Evolutionary conservation across 257 asterid species (phyloP).

Genomic region (Nicotiana tomentosiformis): DNA sequence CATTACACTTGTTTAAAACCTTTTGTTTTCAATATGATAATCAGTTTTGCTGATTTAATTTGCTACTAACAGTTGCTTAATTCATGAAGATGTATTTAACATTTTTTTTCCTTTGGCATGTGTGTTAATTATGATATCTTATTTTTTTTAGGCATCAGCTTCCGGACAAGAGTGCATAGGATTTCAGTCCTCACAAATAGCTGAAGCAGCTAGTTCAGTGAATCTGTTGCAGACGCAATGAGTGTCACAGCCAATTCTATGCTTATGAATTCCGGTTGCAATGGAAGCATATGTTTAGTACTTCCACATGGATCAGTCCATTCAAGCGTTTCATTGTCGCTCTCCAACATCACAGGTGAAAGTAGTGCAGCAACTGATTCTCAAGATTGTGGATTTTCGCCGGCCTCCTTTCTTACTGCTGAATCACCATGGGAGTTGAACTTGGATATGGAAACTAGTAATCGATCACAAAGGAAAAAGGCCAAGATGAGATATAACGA

Average conservation of each 20-base stretch:
- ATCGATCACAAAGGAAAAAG: conserved; percentile 43
- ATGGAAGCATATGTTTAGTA: conserved; percentile 28
- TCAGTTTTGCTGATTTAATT: neutral
- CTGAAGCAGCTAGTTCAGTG: conserved; percentile 14
- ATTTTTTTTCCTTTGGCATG: neutral
- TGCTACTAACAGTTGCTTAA: neutral
- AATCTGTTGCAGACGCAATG: conserved; percentile 29
- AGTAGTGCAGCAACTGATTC: conserved; percentile 41
- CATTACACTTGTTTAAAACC: neutral
- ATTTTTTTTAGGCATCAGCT: conserved; percentile 35
- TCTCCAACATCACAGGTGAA: conserved; percentile 52
- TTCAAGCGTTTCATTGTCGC: conserved; percentile 30
- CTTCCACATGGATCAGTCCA: conserved; percentile 40
- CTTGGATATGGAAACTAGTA: conserved; percentile 38
- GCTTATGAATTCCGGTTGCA: conserved; percentile 39
- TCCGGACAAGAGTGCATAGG: conserved; percentile 43
- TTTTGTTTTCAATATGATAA: too few relatives aligned
- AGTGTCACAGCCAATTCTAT: conserved; percentile 6
- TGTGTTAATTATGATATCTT: conserved; percentile 7
- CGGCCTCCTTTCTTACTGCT: conserved; percentile 35
- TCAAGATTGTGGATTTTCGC: conserved; percentile 66
- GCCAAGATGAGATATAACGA: conserved; percentile 78
- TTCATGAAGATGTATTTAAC: neutral
- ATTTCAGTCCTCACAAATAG: conserved; percentile 30
- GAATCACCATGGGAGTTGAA: conserved; percentile 59